phyloP scores from a whole-genome alignment of 805 yeast genomes.

The Priceomyces haplophilus region DNA sequence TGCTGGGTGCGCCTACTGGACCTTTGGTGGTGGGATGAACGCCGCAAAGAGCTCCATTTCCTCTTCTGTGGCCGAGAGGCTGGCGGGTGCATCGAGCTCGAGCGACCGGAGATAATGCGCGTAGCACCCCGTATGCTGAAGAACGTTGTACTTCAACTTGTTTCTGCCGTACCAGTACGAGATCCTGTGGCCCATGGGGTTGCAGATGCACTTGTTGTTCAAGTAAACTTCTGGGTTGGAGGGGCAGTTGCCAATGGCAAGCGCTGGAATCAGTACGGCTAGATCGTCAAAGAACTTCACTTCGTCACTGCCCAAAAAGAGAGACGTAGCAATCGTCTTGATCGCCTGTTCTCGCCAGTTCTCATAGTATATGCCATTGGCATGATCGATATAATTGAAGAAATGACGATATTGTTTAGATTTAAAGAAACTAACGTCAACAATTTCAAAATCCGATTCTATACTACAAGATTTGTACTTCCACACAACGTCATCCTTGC shows the following conservation, averaged over 20 bases:
- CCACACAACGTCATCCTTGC: constrained; percentile 8
- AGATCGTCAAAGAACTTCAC: constrained; percentile 13
- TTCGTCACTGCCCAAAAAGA: constrained; percentile 9
- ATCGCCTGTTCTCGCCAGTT: constrained; percentile 14
- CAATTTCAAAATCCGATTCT: constrained; percentile 13
- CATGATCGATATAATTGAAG: constrained; percentile 10
- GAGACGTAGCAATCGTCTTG: constrained; percentile 13
- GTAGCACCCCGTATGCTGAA: constrained; percentile 5
- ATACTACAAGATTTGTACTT: constrained; percentile 11
- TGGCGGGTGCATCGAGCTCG: constrained; percentile 1
- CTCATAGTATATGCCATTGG: constrained; percentile 10
- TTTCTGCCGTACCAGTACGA: constrained; percentile 2
- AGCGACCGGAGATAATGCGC: constrained; percentile 3
- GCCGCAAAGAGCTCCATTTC: constrained; percentile 1
- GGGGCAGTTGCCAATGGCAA: constrained; percentile 14
- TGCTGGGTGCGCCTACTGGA: no score
- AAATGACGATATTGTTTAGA: constrained; percentile 11
- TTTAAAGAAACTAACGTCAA: constrained; percentile 8
- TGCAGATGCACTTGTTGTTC: constrained; percentile 10
- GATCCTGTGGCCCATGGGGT: constrained; percentile 3
- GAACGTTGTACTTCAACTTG: constrained; percentile 2
- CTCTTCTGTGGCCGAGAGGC: constrained; percentile 1
- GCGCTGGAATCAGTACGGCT: constrained; percentile 7
- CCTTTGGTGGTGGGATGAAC: neutral
- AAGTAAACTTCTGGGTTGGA: constrained; percentile 8